phyloP scores from a whole-genome alignment of 2,329 filamentous ascomycete genomes.

The Tolypocladium pustulatum region DNA sequence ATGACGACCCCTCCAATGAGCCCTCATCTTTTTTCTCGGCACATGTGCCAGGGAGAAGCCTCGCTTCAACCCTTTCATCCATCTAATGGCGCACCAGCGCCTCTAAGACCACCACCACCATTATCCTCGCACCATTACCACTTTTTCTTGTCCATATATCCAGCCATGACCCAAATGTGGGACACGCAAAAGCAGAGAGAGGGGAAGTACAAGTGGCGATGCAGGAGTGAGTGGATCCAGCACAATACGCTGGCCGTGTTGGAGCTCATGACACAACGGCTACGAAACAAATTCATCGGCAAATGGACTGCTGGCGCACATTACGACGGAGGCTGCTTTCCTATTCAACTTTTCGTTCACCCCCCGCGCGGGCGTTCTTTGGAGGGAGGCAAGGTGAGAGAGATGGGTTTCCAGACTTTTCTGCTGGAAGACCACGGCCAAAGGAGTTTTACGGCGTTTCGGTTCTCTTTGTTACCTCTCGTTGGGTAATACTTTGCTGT shows the following conservation, averaged over 20 bases:
- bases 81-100: background rate
- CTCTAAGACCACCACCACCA: background rate
- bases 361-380: background rate
- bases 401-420: background rate
- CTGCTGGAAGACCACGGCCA: background rate
- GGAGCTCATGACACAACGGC: constrained; percentile 2
- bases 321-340: background rate
- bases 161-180: background rate
- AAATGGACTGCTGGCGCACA: background rate
- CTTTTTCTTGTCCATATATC: background rate
- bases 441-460: background rate
- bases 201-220: background rate
- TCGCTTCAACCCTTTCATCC: background rate
- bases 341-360: background rate
- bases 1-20: background rate
- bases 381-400: background rate
- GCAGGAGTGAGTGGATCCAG: background rate
- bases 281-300: constrained; percentile 2
- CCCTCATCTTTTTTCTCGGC: background rate
- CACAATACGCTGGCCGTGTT: background rate
- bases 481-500: background rate
- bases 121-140: background rate
- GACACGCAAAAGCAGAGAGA: background rate
- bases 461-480: background rate
- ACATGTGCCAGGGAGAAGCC: background rate